Conservation (phyloP, 2,329 filamentous ascomycete species). For the Colletotrichum sp. region DNA sequence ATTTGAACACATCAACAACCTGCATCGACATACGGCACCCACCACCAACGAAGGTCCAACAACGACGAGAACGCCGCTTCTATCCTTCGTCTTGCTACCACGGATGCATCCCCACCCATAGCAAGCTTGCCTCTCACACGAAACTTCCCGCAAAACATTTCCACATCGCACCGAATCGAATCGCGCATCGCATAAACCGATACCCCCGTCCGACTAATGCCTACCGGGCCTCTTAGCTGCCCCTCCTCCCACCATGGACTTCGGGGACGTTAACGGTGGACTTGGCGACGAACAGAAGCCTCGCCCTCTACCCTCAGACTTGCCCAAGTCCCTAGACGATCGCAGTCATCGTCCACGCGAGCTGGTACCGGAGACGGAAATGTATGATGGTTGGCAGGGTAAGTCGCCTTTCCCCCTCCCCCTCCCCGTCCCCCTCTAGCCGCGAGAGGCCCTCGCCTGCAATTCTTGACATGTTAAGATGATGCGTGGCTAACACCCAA, state of each 20-base stretch:
- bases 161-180: neutral
- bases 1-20: neutral
- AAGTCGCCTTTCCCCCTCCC: constrained; percentile 28
- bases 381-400: constrained; percentile 99
- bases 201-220: constrained; percentile 15
- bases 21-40: neutral
- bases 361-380: constrained; percentile 84
- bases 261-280: constrained; percentile 53
- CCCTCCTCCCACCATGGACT: constrained; percentile 61
- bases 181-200: constrained; percentile 11
- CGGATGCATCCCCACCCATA: neutral
- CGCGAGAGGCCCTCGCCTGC: neutral
- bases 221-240: constrained; percentile 27
- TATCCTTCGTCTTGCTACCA: neutral
- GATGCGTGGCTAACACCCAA: neutral
- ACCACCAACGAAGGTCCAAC: neutral
- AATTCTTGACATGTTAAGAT: neutral
- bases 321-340: constrained; percentile 92
- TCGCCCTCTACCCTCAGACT: constrained; percentile 74
- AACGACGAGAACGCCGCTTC: neutral
- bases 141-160: constrained; percentile 5
- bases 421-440: neutral
- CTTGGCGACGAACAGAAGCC: constrained; percentile 48
- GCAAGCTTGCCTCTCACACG: neutral
- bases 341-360: constrained; percentile 71